A percentile compares a stretch with the other conserved stretches of the same genome.
Evolutionary conservation across 257 asterid genomes (phyloP).

Genomic region (Fraxinus anomala): DNA sequence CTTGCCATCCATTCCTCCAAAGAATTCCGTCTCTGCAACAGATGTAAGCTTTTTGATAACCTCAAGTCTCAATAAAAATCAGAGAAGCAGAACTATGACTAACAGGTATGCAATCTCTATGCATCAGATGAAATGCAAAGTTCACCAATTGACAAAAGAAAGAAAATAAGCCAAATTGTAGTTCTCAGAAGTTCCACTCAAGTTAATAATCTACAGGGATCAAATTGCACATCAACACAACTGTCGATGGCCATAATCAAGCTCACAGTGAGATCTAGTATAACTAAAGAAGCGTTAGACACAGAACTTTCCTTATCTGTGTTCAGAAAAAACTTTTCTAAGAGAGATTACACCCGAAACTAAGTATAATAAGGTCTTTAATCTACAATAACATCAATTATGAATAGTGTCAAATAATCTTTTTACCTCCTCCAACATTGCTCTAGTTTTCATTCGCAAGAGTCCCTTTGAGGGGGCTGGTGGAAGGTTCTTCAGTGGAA

Average conservation of each 20-base stretch:
- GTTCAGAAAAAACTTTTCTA: neutral
- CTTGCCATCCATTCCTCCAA: conserved; percentile 94
- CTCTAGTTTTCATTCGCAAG: conserved; percentile 74
- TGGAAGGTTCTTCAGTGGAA: conserved; percentile 73
- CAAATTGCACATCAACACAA: neutral
- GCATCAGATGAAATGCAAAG: conserved; percentile 9
- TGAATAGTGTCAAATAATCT: neutral
- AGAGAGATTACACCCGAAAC: conserved; percentile 15
- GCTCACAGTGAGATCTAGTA: conserved; percentile 4
- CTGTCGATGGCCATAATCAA: conserved; percentile 4
- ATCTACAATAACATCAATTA: conserved; percentile 11
- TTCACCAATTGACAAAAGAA: neutral
- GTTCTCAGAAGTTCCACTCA: conserved; percentile 11
- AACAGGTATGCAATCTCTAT: conserved; percentile 22
- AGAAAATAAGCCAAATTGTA: neutral
- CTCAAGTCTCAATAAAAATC: conserved; percentile 12
- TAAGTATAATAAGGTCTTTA: neutral
- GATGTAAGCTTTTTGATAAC: conserved; percentile 30
- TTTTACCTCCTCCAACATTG: conserved; percentile 88
- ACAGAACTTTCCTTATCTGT: conserved; percentile 1
- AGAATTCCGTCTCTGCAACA: conserved; percentile 76
- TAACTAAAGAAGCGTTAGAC: neutral
- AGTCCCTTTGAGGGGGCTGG: conserved; percentile 94
- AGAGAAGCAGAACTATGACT: conserved; percentile 18
- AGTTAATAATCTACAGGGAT: conserved; percentile 8